Base-by-base conservation (phyloP, 768 basidiomycete species). In the Solioccasus polychromus region DNA sequence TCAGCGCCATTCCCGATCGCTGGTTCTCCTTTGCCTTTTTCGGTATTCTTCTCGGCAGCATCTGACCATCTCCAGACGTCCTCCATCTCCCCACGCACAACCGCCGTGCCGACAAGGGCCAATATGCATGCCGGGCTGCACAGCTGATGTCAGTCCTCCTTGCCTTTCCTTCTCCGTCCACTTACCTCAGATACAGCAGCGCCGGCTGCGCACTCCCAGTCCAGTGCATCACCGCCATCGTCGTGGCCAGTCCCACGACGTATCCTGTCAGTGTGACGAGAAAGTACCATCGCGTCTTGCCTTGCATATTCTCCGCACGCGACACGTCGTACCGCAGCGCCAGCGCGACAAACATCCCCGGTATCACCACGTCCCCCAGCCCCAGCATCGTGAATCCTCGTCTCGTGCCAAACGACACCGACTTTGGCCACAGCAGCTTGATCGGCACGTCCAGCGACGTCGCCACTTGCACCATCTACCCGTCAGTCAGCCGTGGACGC, bases 401-500 rank as follows among this genome's bases (percentile, higher is more conserved):
- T 4, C 64, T 72, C 5, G 67, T 61, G 5, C 72, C 66, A 53
- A 83, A 74, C 1, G 39, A 44, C 18, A 80, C 49, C 1, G 83
- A 83, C 60, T 88, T 91, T 0, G 90, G 83, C 82, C 85, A 92
- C 29, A 94, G 72, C 25, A 98, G 75, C 68, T 96, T 97, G 70
- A 98, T 94, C 17, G 95, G 95, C 22, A 87, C 83, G 57, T 98
- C 92, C 26, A 97, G 77, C 31, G 75, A 80, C 18, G 85, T 92
- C 1, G 95, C 95, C 2, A 98, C 95, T 54, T 83, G 83, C 19
- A 95, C 83, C 94, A 97, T 97, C 88, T 92, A 37, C 10, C 9
- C 15, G 14, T 5, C 1, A 30, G 36, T 54, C 3, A 58, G 48
- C 37, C 17, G 42, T n/a, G 24, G 25, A 30, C 24, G 34, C 38